phyloP scores from a whole-genome alignment of 2,329 filamentous ascomycete species.

The Coniochaeta prunicola region DNA sequence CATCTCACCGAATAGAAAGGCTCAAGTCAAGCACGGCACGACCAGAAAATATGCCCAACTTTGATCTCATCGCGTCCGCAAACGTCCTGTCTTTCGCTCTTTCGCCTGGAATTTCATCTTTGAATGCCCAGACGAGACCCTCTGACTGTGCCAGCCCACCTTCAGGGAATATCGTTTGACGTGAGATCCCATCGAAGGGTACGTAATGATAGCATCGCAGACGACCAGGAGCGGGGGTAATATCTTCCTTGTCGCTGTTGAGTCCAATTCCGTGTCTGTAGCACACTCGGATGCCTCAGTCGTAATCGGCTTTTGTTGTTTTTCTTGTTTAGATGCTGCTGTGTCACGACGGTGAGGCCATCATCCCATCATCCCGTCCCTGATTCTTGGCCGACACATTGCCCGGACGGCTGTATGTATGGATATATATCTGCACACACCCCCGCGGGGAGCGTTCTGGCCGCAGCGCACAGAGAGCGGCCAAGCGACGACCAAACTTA shows the following conservation, averaged over 20 bases:
- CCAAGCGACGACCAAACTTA: background rate
- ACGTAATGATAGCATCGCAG: background rate
- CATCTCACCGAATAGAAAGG: background rate
- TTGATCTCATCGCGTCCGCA: background rate
- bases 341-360: background rate
- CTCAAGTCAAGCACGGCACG: background rate
- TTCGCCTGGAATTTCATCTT: background rate
- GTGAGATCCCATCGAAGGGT: background rate
- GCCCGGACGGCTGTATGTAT: slow-evolving; percentile 1
- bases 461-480: background rate
- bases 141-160: background rate
- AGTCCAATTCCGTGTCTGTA: background rate
- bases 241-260: background rate
- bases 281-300: background rate
- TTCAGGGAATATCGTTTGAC: background rate
- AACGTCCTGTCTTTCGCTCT: background rate
- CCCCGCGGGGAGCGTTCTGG: background rate
- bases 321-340: background rate
- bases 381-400: slow-evolving; percentile 1
- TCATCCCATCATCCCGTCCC: background rate
- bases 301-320: background rate
- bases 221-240: background rate
- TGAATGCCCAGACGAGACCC: background rate
- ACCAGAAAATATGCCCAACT: background rate
- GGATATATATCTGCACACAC: background rate